Evolutionary conservation across 768 basidiomycete species (phyloP), one percentile per base, ranked within the genome.

Genomic region (Lepiota venenata): DNA sequence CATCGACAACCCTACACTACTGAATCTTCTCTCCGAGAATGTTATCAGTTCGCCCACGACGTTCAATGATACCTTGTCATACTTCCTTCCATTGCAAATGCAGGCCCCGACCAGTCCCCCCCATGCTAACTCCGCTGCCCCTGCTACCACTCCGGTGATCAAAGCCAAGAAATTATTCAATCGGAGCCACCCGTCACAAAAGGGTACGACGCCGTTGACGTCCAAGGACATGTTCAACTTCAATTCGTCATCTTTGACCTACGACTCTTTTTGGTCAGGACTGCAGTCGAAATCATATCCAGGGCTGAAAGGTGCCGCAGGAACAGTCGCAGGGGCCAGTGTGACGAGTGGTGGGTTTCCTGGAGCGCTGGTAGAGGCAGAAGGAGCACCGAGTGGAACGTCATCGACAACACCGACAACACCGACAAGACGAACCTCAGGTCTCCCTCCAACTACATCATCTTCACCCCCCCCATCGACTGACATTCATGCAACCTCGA

Each of bases 251-350:
- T 47, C 52, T 0, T 39, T 54, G 45, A 54, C 52, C 1, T 54
- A 54, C 29, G 52, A 54, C 32, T 54, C 52, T 8, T 54, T 54
- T 25, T 54, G 52, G 52, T 54, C 52, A 4, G 52, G 52, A 20
- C 11, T 54, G 9, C 52, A 54, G 27, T 54, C 52, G 6, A 54
- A 54, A 20, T 47, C 45, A 14, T 54, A 54, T 29, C 52, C 52
- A n/a, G 16, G 27, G 9, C 16, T 47, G 22, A 46, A 47, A 20
- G 41, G 41, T 7, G 16, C 21, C 38, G 18, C 50, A 20, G 41
- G 41, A 14, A 32, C 21, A 20, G 15, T 35, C n/a, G 32, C 11
- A 35, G 46, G 46, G 29, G 32, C 25, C 5, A 10, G 14, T 18
- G n/a, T 9, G 25, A 11, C 45, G 5, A 47, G 35, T 35, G 16